Conservation (phyloP, 2,329 filamentous ascomycete genomes). For the Fusarium floridanum region DNA sequence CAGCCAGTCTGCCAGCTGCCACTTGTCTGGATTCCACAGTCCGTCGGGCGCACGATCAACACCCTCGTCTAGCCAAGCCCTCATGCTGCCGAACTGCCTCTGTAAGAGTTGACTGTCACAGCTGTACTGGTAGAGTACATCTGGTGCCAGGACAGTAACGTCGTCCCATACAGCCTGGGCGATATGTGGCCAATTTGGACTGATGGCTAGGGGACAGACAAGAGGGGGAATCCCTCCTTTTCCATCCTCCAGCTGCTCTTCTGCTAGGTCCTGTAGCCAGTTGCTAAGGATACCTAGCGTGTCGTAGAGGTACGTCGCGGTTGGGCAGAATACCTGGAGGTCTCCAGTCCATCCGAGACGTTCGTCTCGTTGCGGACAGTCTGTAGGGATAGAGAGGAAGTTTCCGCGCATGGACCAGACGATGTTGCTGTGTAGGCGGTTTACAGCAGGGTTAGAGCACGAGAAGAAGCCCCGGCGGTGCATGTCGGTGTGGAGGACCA, state of each 20-base stretch:
- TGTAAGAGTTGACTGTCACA: slow-evolving; percentile 52
- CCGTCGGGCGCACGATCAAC: slow-evolving; percentile 51
- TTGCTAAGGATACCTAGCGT: slow-evolving; percentile 58
- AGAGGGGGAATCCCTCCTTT: neutral
- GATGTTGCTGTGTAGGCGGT: neutral
- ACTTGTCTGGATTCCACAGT: slow-evolving; percentile 50
- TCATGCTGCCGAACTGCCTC: slow-evolving; percentile 53
- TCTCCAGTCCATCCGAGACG: neutral
- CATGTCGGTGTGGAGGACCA: neutral
- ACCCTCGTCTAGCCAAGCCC: slow-evolving; percentile 48
- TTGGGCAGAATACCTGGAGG: neutral
- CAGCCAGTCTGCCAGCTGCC: slow-evolving; percentile 24
- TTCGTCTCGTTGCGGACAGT: neutral
- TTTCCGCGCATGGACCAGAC: neutral
- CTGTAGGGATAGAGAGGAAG: neutral
- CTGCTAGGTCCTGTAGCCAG: slow-evolving; percentile 11
- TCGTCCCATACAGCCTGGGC: slow-evolving; percentile 56
- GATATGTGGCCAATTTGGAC: neutral
- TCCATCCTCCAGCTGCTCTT: neutral
- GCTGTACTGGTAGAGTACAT: slow-evolving; percentile 52
- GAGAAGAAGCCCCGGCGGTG: neutral
- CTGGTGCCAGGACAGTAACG: slow-evolving; percentile 53
- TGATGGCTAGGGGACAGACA: neutral
- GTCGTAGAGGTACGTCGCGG: neutral
- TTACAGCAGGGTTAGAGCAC: neutral